Evolutionary conservation across 306 rosid genomes (phyloP).

Genomic region (Ormosia emarginata): DNA sequence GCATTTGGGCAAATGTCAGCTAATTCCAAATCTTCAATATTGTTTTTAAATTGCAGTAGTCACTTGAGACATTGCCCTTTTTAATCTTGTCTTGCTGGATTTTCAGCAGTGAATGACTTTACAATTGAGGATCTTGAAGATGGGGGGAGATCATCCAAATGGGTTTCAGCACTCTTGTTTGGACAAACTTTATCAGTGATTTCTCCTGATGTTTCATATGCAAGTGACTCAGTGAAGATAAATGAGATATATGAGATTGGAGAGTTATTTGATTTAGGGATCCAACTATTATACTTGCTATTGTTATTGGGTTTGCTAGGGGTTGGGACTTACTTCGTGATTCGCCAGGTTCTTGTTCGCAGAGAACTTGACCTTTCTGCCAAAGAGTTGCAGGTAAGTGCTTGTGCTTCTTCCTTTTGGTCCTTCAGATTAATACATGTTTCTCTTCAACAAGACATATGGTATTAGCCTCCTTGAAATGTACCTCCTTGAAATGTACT

Average conservation of each 20-base stretch:
- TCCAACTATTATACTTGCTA: slow-evolving; percentile 64
- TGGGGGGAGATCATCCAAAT: slow-evolving; percentile 23
- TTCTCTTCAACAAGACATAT: not conserved
- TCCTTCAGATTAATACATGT: not conserved
- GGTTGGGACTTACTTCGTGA: slow-evolving; percentile 63
- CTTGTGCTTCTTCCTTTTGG: not conserved
- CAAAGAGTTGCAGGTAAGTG: slow-evolving; percentile 66
- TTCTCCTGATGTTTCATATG: slow-evolving; percentile 45
- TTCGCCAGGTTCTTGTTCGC: slow-evolving; percentile 79
- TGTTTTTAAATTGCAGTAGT: not conserved
- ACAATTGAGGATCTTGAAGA: slow-evolving; percentile 21
- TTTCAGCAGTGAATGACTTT: slow-evolving; percentile 10
- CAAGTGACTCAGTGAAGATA: slow-evolving; percentile 35
- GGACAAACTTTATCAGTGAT: slow-evolving; percentile 46
- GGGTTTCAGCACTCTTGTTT: slow-evolving; percentile 39
- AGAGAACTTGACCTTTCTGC: slow-evolving; percentile 86
- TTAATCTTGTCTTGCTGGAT: slow-evolving; percentile 17
- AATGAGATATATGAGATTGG: slow-evolving; percentile 54
- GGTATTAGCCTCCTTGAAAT: not conserved
- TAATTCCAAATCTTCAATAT: not conserved
- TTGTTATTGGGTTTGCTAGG: slow-evolving; percentile 62
- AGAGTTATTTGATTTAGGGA: slow-evolving; percentile 70
- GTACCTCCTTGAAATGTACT: not conserved
- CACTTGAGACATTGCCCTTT: not conserved
- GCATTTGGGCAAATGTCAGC: not conserved